phyloP scores from a whole-genome alignment of 2,329 filamentous ascomycete species.

The Trichophyton equinum region DNA sequence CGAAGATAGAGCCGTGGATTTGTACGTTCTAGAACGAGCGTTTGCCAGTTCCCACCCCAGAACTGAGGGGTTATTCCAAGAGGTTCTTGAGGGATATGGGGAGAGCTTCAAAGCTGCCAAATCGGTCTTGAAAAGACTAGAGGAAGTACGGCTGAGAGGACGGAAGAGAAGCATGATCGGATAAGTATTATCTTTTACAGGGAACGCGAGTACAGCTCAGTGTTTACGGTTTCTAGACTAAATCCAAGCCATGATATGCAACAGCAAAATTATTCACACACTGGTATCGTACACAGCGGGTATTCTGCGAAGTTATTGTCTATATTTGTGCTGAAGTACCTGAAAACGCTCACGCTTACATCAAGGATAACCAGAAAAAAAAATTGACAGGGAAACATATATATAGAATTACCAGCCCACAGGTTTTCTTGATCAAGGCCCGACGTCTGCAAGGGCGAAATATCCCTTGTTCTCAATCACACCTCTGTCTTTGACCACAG shows the following conservation, averaged over 20 bases:
- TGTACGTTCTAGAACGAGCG: slow-evolving; percentile 89
- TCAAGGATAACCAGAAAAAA: not conserved
- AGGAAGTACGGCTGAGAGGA: slow-evolving; percentile 86
- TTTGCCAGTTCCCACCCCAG: slow-evolving; percentile 90
- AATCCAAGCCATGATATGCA: not conserved
- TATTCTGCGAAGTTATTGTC: not conserved
- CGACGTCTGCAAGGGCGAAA: slow-evolving; percentile 71
- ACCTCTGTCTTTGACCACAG: slow-evolving; percentile 81
- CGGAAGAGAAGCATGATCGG: slow-evolving; percentile 96
- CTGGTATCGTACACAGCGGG: not conserved
- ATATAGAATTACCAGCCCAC: not conserved
- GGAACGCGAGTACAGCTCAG: not conserved
- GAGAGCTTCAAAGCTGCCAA: slow-evolving; percentile 62
- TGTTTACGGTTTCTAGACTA: not conserved
- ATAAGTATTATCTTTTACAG: slow-evolving; percentile 34
- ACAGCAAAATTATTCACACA: not conserved
- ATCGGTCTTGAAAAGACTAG: slow-evolving; percentile 64
- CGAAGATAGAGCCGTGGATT: slow-evolving; percentile 87
- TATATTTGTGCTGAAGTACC: not conserved
- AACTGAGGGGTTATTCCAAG: slow-evolving; percentile 62
- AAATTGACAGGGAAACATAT: not conserved
- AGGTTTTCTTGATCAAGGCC: slow-evolving; percentile 25
- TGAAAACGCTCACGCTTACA: not conserved
- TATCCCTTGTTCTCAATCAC: slow-evolving; percentile 99
- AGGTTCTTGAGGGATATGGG: slow-evolving; percentile 62